Percentiles rank a stretch among this genome's conserved stretches.
These are phyloP conservation scores for Phytophthora uliginosa DNA, from an alignment of 352 stramenopile species.

Conservation along the genomic window DNA sequence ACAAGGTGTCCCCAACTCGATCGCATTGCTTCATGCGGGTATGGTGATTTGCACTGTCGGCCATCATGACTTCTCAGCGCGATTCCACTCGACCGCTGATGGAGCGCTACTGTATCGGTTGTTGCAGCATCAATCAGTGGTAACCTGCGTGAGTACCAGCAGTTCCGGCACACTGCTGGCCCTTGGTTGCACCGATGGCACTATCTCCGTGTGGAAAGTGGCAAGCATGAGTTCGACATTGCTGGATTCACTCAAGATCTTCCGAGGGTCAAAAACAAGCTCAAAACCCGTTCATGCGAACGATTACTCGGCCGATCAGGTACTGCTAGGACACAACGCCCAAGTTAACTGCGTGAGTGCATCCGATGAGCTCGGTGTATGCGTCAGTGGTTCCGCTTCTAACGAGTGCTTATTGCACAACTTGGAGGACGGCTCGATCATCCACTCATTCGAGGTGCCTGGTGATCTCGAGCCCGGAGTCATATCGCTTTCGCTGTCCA, in stretches of 20 bases:
- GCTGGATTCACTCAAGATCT: slow-evolving; percentile 84
- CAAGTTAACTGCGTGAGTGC: slow-evolving; percentile 71
- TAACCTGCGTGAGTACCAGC: slow-evolving; percentile 72
- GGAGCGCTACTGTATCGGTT: slow-evolving; percentile 77
- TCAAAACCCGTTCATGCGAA: slow-evolving; percentile 77
- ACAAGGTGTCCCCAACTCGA: slow-evolving; percentile 23
- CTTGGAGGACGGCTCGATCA: slow-evolving; percentile 72
- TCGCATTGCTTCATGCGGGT: slow-evolving; percentile 67
- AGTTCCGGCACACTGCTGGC: slow-evolving; percentile 55
- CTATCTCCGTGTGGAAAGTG: slow-evolving; percentile 86
- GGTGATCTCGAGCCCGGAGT: slow-evolving; percentile 58
- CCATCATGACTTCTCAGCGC: slow-evolving; percentile 81
- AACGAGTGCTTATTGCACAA: slow-evolving; percentile 81
- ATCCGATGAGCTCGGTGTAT: slow-evolving; percentile 81
- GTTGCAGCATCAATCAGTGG: slow-evolving; percentile 76
- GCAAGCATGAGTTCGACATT: slow-evolving; percentile 71
- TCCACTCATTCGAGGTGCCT: slow-evolving; percentile 61
- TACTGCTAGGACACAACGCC: slow-evolving; percentile 75
- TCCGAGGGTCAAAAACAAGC: slow-evolving; percentile 56
- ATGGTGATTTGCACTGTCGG: slow-evolving; percentile 74
- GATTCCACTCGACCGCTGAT: slow-evolving; percentile 79
- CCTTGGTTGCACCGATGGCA: slow-evolving; percentile 74
- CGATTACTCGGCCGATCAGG: slow-evolving; percentile 82
- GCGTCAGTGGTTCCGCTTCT: slow-evolving; percentile 70
- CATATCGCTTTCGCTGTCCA: slow-evolving; percentile 69